Percentiles rank a stretch among this genome's conserved stretches.
phyloP scores from a whole-genome alignment of 2,329 filamentous ascomycete genomes.

The Coniochaeta sp. region DNA sequence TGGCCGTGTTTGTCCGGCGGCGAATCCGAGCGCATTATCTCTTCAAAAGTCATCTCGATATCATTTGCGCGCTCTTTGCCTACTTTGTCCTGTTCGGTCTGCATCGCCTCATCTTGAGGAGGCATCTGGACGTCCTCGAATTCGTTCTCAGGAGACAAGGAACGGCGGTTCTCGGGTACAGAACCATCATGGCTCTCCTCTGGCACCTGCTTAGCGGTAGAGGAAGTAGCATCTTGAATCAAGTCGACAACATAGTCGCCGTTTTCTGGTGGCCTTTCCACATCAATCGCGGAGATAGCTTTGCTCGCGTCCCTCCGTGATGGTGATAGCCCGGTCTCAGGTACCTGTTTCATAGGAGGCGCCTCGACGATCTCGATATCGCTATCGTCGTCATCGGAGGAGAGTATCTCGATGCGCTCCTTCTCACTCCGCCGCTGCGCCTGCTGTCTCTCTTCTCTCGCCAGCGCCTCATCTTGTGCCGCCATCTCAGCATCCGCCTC shows the following conservation, averaged over 20 bases:
- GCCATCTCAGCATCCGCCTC: constrained; percentile 53
- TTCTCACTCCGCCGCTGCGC: constrained; percentile 34
- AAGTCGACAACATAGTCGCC: neutral
- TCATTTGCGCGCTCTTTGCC: constrained; percentile 8
- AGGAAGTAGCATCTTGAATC: neutral
- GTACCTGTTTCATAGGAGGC: constrained; percentile 23
- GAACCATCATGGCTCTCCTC: neutral
- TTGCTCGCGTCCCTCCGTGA: neutral
- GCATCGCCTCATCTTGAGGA: constrained; percentile 2
- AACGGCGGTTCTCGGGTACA: neutral
- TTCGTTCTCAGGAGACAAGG: constrained; percentile 18
- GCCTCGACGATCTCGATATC: constrained; percentile 52
- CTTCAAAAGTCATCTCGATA: neutral
- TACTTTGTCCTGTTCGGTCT: constrained; percentile 4
- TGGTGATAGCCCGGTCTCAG: neutral
- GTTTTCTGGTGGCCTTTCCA: neutral
- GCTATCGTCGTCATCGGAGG: constrained; percentile 49
- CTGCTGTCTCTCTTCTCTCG: constrained; percentile 46
- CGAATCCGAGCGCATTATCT: neutral
- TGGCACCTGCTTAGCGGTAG: neutral
- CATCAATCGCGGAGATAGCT: neutral
- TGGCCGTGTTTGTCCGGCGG: constrained; percentile 7
- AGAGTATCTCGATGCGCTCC: constrained; percentile 55
- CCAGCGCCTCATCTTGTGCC: constrained; percentile 52
- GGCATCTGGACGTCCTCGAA: constrained; percentile 29